Conservation (phyloP, 1,284 basidiomycete species). For the Marasmius fiardii region DNA sequence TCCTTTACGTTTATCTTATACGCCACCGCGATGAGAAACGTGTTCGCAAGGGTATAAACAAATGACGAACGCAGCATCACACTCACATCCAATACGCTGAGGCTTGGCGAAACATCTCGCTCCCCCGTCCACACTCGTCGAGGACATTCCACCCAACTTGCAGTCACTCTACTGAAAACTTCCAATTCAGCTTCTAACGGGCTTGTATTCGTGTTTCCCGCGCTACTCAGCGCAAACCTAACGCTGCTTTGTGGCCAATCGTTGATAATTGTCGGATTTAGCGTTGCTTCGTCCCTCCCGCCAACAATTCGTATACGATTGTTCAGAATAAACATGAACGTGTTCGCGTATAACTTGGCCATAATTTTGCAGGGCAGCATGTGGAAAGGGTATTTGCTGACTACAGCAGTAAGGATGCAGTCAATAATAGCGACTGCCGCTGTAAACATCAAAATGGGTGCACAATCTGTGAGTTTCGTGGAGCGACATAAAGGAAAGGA, state of each 20-base stretch:
- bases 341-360: constrained; percentile 5
- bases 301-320: neutral
- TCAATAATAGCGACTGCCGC: constrained; percentile 9
- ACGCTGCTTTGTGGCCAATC: neutral
- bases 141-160: neutral
- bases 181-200: neutral
- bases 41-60: neutral
- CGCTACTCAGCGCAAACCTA: neutral
- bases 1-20: neutral
- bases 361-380: neutral
- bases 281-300: neutral
- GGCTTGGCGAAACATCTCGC: neutral
- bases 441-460: neutral
- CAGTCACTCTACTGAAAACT: neutral
- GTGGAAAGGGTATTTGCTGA: neutral
- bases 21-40: neutral
- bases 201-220: neutral
- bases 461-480: no score
- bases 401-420: neutral
- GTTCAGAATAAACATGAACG: neutral
- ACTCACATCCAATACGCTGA: neutral
- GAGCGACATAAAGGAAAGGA: no score
- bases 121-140: neutral
- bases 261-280: neutral
- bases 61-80: no score